phyloP scores from a whole-genome alignment of 1,284 basidiomycete genomes.

The Vanrija humicola region DNA sequence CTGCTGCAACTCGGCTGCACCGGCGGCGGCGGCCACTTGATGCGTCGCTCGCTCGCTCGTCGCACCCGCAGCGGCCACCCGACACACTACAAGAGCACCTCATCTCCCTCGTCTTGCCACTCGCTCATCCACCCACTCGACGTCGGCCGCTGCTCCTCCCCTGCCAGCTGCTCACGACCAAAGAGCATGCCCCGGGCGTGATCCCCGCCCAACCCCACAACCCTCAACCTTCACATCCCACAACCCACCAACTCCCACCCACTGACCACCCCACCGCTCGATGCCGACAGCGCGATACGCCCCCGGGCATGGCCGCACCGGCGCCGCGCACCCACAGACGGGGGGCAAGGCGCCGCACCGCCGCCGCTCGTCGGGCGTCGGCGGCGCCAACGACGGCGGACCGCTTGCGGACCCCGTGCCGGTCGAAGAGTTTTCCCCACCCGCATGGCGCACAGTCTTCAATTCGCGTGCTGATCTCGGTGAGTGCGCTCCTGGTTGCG shows the following conservation, averaged over 20 bases:
- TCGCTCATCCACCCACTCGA: neutral
- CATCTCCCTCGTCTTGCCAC: neutral
- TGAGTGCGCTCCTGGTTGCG: conserved; percentile 14
- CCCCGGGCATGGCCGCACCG: conserved; percentile 4
- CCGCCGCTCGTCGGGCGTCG: conserved; percentile 8
- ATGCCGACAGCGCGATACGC: conserved; percentile 8
- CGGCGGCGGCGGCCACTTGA: too few relatives aligned
- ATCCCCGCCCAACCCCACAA: neutral
- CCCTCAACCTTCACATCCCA: neutral
- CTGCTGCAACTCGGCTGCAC: neutral
- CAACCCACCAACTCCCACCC: neutral
- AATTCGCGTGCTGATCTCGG: conserved; percentile 44
- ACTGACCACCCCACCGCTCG: neutral
- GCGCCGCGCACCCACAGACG: neutral
- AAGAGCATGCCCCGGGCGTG: neutral
- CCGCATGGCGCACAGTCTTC: conserved; percentile 43
- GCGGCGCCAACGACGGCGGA: conserved; percentile 6
- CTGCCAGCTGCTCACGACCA: neutral
- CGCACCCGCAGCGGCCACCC: too few relatives aligned
- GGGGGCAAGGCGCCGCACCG: neutral
- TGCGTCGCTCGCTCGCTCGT: too few relatives aligned
- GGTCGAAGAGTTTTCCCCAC: conserved; percentile 44
- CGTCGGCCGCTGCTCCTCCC: neutral
- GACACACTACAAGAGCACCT: too few relatives aligned
- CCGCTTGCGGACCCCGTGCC: conserved; percentile 25